A percentile compares a stretch with the other conserved stretches of the same genome.
Conservation (phyloP, 164 flowering plant genomes). For the Stephania yunnanensis region DNA sequence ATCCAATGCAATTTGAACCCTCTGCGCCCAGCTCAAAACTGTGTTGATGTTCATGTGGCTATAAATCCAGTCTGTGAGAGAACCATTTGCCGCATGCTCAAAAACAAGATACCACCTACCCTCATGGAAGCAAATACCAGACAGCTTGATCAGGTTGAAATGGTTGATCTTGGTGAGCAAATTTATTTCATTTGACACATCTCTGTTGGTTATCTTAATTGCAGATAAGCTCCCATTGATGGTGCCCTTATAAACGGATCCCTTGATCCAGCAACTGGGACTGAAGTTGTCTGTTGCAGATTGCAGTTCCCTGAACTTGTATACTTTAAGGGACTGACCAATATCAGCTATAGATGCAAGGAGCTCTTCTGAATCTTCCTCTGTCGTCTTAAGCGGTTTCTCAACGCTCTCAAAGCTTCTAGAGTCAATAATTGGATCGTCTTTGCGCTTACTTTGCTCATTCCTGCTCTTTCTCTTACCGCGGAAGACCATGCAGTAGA, state of each 20-base stretch:
- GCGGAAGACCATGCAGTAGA: constrained; percentile 23
- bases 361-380: constrained; percentile 31
- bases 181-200: constrained; percentile 54
- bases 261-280: constrained; percentile 35
- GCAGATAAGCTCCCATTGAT: constrained; percentile 51
- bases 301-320: constrained; percentile 47
- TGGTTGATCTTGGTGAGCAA: constrained; percentile 60
- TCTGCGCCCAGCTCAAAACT: constrained; percentile 49
- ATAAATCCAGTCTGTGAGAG: constrained; percentile 60
- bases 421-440: constrained; percentile 10
- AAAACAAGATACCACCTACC: constrained; percentile 65
- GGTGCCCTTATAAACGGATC: constrained; percentile 60
- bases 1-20: constrained; percentile 61
- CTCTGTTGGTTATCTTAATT: constrained; percentile 54
- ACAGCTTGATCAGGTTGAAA: constrained; percentile 55
- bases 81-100: constrained; percentile 62
- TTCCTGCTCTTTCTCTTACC: constrained; percentile 10
- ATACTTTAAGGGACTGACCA: constrained; percentile 46
- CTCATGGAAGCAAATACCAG: constrained; percentile 44
- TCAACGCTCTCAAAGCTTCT: constrained; percentile 27
- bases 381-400: constrained; percentile 20
- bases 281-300: constrained; percentile 61
- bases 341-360: constrained; percentile 27
- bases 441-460: constrained; percentile 10
- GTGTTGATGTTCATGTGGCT: constrained; percentile 15